These are phyloP conservation scores for Mycena leptocephala DNA, from an alignment of 768 basidiomycete species.

Conservation along the genomic window DNA sequence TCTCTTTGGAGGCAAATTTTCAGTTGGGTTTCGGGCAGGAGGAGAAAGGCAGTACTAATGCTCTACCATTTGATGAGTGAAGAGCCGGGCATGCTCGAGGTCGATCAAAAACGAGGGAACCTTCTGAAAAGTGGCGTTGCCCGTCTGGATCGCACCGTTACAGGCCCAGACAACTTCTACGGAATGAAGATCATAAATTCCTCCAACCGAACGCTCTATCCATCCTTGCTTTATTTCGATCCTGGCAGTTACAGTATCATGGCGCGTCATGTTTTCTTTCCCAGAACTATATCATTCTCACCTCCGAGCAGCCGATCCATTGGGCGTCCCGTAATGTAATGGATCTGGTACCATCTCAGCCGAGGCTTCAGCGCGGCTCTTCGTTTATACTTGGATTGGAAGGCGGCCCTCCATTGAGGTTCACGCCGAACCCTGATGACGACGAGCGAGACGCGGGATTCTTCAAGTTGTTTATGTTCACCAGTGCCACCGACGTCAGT, in stretches of 20 bases:
- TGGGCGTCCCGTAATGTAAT: background rate
- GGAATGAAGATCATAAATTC: background rate
- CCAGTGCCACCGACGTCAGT: background rate
- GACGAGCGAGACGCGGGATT: background rate
- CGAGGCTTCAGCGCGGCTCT: background rate
- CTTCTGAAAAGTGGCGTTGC: background rate
- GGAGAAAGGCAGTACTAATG: background rate
- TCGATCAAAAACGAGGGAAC: background rate
- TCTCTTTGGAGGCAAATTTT: background rate
- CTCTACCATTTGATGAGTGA: background rate
- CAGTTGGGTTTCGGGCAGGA: background rate
- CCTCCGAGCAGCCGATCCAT: background rate
- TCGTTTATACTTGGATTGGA: background rate
- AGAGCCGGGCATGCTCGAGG: background rate
- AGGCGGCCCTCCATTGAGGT: background rate
- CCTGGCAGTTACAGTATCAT: background rate
- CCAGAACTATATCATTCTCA: background rate
- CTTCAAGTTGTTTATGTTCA: background rate
- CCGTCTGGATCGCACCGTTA: background rate
- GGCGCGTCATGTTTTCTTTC: background rate
- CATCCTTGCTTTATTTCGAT: slow-evolving; percentile 2
- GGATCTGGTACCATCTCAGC: background rate
- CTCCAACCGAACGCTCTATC: background rate
- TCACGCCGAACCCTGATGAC: background rate
- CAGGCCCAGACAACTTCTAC: background rate